Evolutionary conservation across 2,329 filamentous ascomycete genomes (phyloP).

Genomic region (Didymella keratinophila): DNA sequence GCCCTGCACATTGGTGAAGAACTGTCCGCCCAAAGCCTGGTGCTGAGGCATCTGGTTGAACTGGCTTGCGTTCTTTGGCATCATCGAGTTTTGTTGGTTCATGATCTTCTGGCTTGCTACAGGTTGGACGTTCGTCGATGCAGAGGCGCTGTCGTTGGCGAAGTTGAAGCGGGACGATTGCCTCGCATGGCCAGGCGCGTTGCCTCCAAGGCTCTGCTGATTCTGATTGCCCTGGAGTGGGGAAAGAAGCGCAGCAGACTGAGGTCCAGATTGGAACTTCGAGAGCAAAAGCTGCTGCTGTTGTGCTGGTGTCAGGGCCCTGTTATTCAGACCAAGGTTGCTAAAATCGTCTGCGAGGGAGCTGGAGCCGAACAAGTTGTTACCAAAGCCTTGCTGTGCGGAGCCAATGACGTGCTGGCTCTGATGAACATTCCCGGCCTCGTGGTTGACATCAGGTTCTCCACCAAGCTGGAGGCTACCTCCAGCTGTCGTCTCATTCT

Average conservation of each 20-base stretch:
- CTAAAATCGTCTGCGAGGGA: conserved; percentile 50
- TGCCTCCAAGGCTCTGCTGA: conserved; percentile 59
- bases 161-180: conserved; percentile 91
- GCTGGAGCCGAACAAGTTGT: conserved; percentile 46
- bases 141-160: conserved; percentile 73
- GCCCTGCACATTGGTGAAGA: conserved; percentile 86
- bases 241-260: conserved; percentile 63
- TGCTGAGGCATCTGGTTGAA: conserved; percentile 64
- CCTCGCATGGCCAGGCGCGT: conserved; percentile 73
- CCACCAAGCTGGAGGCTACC: conserved; percentile 90
- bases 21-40: conserved; percentile 67
- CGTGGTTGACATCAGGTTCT: conserved; percentile 81
- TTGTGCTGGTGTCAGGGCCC: conserved; percentile 82
- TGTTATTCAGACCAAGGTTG: conserved; percentile 63
- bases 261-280: conserved; percentile 61
- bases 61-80: conserved; percentile 63
- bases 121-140: conserved; percentile 72
- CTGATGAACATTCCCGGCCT: conserved; percentile 66
- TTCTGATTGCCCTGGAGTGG: conserved; percentile 57
- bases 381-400: conserved; percentile 69
- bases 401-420: conserved; percentile 75
- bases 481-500: conserved; percentile 70
- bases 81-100: conserved; percentile 88
- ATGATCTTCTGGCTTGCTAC: conserved; percentile 81
- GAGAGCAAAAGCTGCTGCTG: conserved; percentile 72